Evolutionary conservation across 1,284 basidiomycete species (phyloP).

Genomic region (Boletus semigastroideus): DNA sequence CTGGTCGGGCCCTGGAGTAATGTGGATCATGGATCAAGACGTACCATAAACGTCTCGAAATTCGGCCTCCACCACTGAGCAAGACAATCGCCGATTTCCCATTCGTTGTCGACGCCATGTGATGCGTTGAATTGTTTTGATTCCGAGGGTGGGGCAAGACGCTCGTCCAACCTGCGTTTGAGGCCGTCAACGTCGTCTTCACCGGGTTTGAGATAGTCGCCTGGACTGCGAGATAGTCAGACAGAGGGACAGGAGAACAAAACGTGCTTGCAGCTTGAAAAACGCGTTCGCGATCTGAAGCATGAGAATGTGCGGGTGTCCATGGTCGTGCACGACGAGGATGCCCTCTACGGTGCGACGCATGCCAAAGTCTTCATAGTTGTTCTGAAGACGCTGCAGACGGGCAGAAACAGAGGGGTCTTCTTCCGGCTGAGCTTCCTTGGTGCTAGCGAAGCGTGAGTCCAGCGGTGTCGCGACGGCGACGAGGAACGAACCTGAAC

Average conservation of each 20-base stretch:
- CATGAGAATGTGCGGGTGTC: slow-evolving; percentile 95
- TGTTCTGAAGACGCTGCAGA: slow-evolving; percentile 87
- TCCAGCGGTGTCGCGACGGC: background rate
- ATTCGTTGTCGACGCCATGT: slow-evolving; percentile 80
- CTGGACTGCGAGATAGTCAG: slow-evolving; percentile 61
- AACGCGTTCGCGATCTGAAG: slow-evolving; percentile 98
- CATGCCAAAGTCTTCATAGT: slow-evolving; percentile 97
- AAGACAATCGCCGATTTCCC: slow-evolving; percentile 94
- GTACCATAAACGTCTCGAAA: slow-evolving; percentile 97
- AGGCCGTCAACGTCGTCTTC: slow-evolving; percentile 92
- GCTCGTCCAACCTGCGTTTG: slow-evolving; percentile 83
- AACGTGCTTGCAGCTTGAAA: slow-evolving; percentile 83
- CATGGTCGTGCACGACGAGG: slow-evolving; percentile 92
- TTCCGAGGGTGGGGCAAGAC: slow-evolving; percentile 74
- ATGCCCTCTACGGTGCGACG: slow-evolving; percentile 95
- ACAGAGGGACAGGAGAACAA: background rate
- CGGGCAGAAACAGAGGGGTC: slow-evolving; percentile 92
- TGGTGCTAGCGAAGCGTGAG: slow-evolving; percentile 55
- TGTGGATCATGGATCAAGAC: slow-evolving; percentile 31
- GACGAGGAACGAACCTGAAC: slow-evolving; percentile 55
- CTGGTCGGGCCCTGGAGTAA: slow-evolving; percentile 1
- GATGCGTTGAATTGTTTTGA: slow-evolving; percentile 67
- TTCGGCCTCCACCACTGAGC: slow-evolving; percentile 98
- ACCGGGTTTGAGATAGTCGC: slow-evolving; percentile 96
- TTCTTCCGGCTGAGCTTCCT: slow-evolving; percentile 94